A percentile compares a stretch with the other conserved stretches of the same genome.
phyloP scores from a whole-genome alignment of 805 yeast genomes.

The Yueomyces sp. region DNA sequence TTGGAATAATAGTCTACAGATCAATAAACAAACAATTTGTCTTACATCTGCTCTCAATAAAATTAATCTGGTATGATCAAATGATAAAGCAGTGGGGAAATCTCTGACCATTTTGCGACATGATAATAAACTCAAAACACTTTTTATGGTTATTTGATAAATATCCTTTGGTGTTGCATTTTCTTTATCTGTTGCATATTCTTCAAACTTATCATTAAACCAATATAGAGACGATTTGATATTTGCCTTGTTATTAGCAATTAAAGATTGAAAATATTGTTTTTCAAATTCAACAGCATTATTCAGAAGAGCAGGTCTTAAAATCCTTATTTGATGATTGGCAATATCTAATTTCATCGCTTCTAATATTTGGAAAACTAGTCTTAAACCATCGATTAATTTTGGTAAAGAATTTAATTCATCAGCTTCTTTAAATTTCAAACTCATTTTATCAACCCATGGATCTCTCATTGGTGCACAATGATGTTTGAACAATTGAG shows the following conservation, averaged over 20 bases:
- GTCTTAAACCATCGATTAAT: slow-evolving; percentile 63
- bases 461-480: slow-evolving; percentile 93
- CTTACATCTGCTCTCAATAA: slow-evolving; percentile 74
- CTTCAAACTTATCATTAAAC: slow-evolving; percentile 32
- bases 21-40: slow-evolving; percentile 67
- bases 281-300: slow-evolving; percentile 83
- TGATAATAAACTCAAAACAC: slow-evolving; percentile 52
- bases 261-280: slow-evolving; percentile 49
- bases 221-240: slow-evolving; percentile 51
- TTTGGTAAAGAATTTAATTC: slow-evolving; percentile 31
- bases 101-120: slow-evolving; percentile 72
- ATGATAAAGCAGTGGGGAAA: slow-evolving; percentile 72
- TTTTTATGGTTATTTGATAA: slow-evolving; percentile 32
- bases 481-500: slow-evolving; percentile 67
- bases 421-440: slow-evolving; percentile 35
- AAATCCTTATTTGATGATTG: slow-evolving; percentile 78
- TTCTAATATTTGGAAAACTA: slow-evolving; percentile 71
- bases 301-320: slow-evolving; percentile 73
- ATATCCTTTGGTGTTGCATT: slow-evolving; percentile 13
- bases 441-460: slow-evolving; percentile 76
- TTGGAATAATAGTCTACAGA: slow-evolving; percentile 60
- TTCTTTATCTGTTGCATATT: slow-evolving; percentile 6
- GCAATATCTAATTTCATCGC: slow-evolving; percentile 94
- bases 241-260: slow-evolving; percentile 39
- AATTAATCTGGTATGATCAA: slow-evolving; percentile 71